These are phyloP conservation scores for Termitomyces sp. DNA, from an alignment of 768 basidiomycete genomes.

Conservation along the genomic window DNA sequence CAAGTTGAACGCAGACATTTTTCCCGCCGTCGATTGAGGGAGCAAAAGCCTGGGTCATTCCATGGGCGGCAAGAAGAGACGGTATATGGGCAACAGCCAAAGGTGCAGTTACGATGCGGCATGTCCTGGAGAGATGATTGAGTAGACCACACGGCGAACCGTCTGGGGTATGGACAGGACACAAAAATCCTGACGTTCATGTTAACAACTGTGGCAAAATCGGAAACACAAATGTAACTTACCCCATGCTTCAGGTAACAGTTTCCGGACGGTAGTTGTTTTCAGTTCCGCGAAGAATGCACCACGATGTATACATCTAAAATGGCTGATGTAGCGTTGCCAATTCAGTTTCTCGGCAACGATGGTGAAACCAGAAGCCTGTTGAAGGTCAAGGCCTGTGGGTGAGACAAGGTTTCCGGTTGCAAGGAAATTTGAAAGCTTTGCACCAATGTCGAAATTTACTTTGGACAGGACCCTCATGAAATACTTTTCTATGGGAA, in stretches of 20 bases:
- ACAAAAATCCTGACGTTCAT: conserved; percentile 72
- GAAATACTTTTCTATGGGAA: conserved; percentile 68
- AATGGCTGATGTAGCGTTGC: conserved; percentile 97
- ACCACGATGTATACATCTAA: conserved; percentile 97
- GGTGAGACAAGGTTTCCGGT: conserved; percentile 95
- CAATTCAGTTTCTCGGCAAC: conserved; percentile 99
- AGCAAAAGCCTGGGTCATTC: conserved; percentile 90
- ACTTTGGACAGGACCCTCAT: conserved; percentile 65
- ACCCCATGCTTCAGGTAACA: conserved; percentile 99
- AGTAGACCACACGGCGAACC: conserved; percentile 96
- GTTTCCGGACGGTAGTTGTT: conserved; percentile 94
- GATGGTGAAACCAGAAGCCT: conserved; percentile 97
- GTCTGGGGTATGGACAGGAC: conserved; percentile 98
- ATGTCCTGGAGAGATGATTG: conserved; percentile 92
- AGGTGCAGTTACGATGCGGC: conserved; percentile 80
- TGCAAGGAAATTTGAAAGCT: conserved; percentile 90
- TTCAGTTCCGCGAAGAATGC: conserved; percentile 99
- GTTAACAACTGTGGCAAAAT: neutral
- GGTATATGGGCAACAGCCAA: conserved; percentile 78
- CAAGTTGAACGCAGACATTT: conserved; percentile 89
- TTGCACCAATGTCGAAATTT: conserved; percentile 89
- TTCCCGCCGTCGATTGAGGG: conserved; percentile 74
- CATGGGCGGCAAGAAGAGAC: conserved; percentile 73
- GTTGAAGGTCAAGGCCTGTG: conserved; percentile 93
- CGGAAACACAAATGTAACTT: conserved; percentile 15